Percentiles rank a stretch among this genome's conserved stretches.
These are phyloP conservation scores for Acer negundo DNA, from an alignment of 345 rosid species.

Conservation along the genomic window DNA sequence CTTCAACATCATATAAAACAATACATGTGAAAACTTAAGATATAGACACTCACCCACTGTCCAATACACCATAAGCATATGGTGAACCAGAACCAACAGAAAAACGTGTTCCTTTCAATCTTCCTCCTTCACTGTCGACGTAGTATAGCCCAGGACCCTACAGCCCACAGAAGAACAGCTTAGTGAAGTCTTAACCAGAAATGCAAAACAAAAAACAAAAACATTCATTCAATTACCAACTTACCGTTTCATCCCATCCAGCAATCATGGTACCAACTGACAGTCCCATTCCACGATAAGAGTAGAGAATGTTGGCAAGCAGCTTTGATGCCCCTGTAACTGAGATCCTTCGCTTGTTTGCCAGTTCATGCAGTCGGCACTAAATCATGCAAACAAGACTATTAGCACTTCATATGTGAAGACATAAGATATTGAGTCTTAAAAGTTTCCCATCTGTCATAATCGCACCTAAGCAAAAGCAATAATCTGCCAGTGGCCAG, in stretches of 20 bases:
- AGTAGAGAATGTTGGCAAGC: conserved; percentile 96
- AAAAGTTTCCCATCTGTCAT: not conserved
- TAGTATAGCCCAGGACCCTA: conserved; percentile 99
- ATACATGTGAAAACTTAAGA: not conserved
- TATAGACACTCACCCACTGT: conserved; percentile 67
- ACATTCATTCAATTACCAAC: conserved; percentile 48
- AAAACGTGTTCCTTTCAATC: conserved; percentile 90
- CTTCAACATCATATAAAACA: not conserved
- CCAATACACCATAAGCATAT: conserved; percentile 96
- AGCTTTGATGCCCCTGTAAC: conserved; percentile 98
- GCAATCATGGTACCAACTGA: conserved; percentile 99
- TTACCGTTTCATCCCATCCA: conserved; percentile 99
- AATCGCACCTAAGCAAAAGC: not conserved
- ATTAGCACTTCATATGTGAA: conserved; percentile 22
- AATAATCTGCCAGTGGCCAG: not conserved
- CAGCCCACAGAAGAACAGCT: conserved; percentile 15
- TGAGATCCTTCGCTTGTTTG: conserved; percentile 96
- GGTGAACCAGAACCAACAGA: conserved; percentile 99
- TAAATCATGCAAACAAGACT: conserved; percentile 28
- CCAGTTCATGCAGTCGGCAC: conserved; percentile 98
- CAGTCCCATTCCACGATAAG: conserved; percentile 97
- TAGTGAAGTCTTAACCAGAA: not conserved
- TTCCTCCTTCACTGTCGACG: conserved; percentile 99
- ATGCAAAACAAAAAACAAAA: not conserved
- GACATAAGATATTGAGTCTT: not conserved